These are phyloP conservation scores for Teunomyces stri DNA, from an alignment of 805 yeast genomes.

Conservation along the genomic window DNA sequence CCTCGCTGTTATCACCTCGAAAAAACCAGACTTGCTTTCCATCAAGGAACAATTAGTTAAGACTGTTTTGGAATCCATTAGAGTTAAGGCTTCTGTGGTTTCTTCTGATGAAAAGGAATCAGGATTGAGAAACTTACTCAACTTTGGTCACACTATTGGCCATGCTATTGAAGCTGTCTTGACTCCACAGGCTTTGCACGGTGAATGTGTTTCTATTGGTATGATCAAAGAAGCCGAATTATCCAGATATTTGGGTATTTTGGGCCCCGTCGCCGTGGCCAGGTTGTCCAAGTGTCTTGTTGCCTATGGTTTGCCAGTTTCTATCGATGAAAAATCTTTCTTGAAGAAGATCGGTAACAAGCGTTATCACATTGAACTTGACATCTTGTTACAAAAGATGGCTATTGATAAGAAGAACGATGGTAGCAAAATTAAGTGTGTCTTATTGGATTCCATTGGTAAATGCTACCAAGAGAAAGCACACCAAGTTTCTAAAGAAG, in stretches of 20 bases:
- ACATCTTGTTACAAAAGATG: conserved; percentile 76
- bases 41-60: conserved; percentile 73
- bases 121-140: conserved; percentile 84
- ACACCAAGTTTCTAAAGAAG: conserved; percentile 76
- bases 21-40: conserved; percentile 51
- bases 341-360: conserved; percentile 64
- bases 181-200: conserved; percentile 94
- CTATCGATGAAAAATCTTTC: conserved; percentile 70
- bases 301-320: conserved; percentile 83
- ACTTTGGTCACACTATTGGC: conserved; percentile 96
- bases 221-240: conserved; percentile 93
- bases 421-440: conserved; percentile 86
- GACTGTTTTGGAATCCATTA: conserved; percentile 80
- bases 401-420: conserved; percentile 95
- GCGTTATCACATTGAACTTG: conserved; percentile 64
- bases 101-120: conserved; percentile 94
- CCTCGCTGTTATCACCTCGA: conserved; percentile 55
- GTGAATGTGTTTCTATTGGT: conserved; percentile 99
- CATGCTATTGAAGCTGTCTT: conserved; percentile 98
- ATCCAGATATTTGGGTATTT: conserved; percentile 83
- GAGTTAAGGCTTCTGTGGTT: conserved; percentile 92
- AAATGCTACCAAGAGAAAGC: conserved; percentile 87
- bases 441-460: conserved; percentile 80
- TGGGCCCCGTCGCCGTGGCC: conserved; percentile 92
- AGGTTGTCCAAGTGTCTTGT: conserved; percentile 78